These are phyloP conservation scores for Hypholoma fasciculare DNA, from an alignment of 768 basidiomycete species.

Conservation along the genomic window DNA sequence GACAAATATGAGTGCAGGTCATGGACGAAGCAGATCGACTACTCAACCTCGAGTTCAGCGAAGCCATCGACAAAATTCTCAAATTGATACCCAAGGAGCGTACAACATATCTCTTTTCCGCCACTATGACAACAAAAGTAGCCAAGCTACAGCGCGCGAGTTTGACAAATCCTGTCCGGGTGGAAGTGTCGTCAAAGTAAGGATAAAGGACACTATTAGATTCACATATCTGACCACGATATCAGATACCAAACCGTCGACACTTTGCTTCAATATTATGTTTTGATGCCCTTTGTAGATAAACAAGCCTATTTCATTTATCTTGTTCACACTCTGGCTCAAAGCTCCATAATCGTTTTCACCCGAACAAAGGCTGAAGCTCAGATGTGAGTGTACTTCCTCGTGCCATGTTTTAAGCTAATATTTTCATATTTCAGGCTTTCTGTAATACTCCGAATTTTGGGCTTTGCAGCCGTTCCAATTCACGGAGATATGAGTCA, in stretches of 20 bases:
- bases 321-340: conserved; percentile 84
- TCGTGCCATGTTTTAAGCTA: not conserved
- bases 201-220: conserved; percentile 20
- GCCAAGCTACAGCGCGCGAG: conserved; percentile 95
- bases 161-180: conserved; percentile 87
- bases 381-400: conserved; percentile 51
- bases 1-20: conserved; percentile 52
- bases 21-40: conserved; percentile 96
- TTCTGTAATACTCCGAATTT: conserved; percentile 83
- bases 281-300: conserved; percentile 87
- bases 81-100: conserved; percentile 94
- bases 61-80: conserved; percentile 93
- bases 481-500: conserved; percentile 95
- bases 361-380: conserved; percentile 95
- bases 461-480: conserved; percentile 94
- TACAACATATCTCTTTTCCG: conserved; percentile 95
- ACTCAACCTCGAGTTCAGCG: conserved; percentile 95
- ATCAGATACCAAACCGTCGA: conserved; percentile 94
- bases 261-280: conserved; percentile 93
- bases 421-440: conserved; percentile 44
- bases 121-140: conserved; percentile 99
- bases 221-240: not conserved
- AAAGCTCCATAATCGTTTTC: conserved; percentile 95
- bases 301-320: conserved; percentile 93
- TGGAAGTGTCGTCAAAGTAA: conserved; percentile 93